Conservation (phyloP, 2,329 filamentous ascomycete genomes). For the Aspergillus sp. region DNA sequence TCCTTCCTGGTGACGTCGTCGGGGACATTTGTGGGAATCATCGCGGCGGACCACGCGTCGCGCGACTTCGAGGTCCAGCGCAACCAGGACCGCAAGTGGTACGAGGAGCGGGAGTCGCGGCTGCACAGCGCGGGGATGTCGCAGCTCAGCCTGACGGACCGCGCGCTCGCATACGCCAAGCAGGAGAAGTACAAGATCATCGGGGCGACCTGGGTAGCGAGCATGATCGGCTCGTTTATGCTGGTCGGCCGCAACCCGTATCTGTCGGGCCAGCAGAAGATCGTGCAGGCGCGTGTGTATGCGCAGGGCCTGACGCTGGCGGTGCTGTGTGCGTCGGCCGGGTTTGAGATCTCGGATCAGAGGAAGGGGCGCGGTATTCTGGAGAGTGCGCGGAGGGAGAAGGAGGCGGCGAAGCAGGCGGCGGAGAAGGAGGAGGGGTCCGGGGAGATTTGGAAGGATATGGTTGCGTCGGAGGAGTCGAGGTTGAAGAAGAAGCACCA, state of each 20-base stretch:
- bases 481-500: conserved; percentile 35
- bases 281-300: conserved; percentile 91
- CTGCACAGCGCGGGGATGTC: conserved; percentile 45
- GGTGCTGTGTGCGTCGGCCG: conserved; percentile 71
- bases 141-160: conserved; percentile 50
- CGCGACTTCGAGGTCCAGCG: conserved; percentile 60
- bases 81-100: conserved; percentile 60
- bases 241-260: conserved; percentile 70
- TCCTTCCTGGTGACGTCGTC: conserved; percentile 78
- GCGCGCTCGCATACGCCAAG: conserved; percentile 62
- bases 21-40: conserved; percentile 78
- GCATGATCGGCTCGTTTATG: conserved; percentile 64
- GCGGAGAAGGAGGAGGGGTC: conserved; percentile 77
- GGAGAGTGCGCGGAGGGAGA: conserved; percentile 57
- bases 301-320: conserved; percentile 81
- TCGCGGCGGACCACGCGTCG: conserved; percentile 68
- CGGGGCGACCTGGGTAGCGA: conserved; percentile 68
- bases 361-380: conserved; percentile 51
- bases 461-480: conserved; percentile 41
- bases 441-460: conserved; percentile 78
- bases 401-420: conserved; percentile 71
- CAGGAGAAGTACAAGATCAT: conserved; percentile 83
- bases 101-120: conserved; percentile 52
- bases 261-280: conserved; percentile 68
- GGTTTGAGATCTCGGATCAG: conserved; percentile 72